These are phyloP conservation scores for Pulveroboletus sp. DNA, from an alignment of 768 basidiomycete genomes.

Conservation along the genomic window DNA sequence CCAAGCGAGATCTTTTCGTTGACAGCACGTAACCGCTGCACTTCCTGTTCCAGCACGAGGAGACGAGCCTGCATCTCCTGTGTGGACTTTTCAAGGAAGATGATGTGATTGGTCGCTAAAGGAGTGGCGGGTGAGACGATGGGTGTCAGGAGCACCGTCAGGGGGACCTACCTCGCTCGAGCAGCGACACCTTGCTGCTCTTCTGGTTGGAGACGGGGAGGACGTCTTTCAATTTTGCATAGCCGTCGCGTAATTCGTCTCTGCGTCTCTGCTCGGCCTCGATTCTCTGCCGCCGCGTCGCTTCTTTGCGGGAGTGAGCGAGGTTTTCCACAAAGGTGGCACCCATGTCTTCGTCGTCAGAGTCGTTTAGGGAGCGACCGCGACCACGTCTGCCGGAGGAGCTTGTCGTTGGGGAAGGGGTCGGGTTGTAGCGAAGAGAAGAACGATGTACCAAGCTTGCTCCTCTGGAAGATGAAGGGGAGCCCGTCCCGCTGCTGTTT, in stretches of 20 bases:
- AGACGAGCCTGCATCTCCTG: constrained; percentile 70
- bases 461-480: constrained; percentile 74
- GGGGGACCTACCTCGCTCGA: constrained; percentile 72
- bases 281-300: constrained; percentile 78
- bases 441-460: constrained; percentile 75
- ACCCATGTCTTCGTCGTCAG: constrained; percentile 76
- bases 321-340: constrained; percentile 65
- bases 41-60: constrained; percentile 62
- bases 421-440: constrained; percentile 71
- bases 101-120: constrained; percentile 77
- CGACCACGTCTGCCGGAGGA: constrained; percentile 66
- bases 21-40: constrained; percentile 64
- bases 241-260: constrained; percentile 88
- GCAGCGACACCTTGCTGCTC: constrained; percentile 83
- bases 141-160: constrained; percentile 1
- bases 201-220: constrained; percentile 87
- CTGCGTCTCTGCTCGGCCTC: constrained; percentile 89
- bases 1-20: constrained; percentile 84
- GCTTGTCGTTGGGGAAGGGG: constrained; percentile 73
- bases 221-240: constrained; percentile 83
- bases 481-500: constrained; percentile 72
- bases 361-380: constrained; percentile 68
- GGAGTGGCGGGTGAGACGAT: constrained; percentile 10
- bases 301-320: constrained; percentile 79
- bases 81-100: constrained; percentile 68